phyloP scores from a whole-genome alignment of 306 rosid species.

The Mucuna pruriens region DNA sequence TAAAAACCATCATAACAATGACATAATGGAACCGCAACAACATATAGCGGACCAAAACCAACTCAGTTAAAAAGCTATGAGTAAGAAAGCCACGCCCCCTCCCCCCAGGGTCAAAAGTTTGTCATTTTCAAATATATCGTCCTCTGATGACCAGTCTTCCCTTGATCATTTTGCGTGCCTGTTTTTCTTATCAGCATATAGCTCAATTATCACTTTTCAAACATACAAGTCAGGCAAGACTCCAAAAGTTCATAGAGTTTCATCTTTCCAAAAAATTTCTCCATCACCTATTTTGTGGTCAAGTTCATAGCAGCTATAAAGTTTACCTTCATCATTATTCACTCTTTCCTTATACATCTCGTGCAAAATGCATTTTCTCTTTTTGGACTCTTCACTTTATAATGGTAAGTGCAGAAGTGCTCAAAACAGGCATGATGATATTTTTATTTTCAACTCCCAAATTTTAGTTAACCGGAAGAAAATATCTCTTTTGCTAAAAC shows the following conservation, averaged over 20 bases:
- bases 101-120: slow-evolving; percentile 17
- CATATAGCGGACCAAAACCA: slow-evolving; percentile 32
- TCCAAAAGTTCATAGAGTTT: background rate
- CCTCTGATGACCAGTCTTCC: slow-evolving; percentile 11
- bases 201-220: slow-evolving; percentile 24
- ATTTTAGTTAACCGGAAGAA: background rate
- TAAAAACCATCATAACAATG: slow-evolving; percentile 44
- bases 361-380: slow-evolving; percentile 23
- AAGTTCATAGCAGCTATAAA: background rate
- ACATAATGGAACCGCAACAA: slow-evolving; percentile 35
- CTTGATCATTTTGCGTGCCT: slow-evolving; percentile 24
- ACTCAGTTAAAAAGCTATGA: slow-evolving; percentile 22
- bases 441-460: slow-evolving; percentile 15
- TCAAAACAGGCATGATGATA: slow-evolving; percentile 33
- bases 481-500: background rate
- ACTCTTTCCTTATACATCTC: background rate
- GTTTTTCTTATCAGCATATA: slow-evolving; percentile 3
- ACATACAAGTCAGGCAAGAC: background rate
- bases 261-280: background rate
- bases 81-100: background rate
- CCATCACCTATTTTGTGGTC: slow-evolving; percentile 4
- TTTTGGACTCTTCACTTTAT: slow-evolving; percentile 28
- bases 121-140: background rate
- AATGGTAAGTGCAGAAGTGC: slow-evolving; percentile 14
- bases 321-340: slow-evolving; percentile 8